These are phyloP conservation scores for Eimeria zaria DNA, from an alignment of 169 alveolate species.

Conservation along the genomic window DNA sequence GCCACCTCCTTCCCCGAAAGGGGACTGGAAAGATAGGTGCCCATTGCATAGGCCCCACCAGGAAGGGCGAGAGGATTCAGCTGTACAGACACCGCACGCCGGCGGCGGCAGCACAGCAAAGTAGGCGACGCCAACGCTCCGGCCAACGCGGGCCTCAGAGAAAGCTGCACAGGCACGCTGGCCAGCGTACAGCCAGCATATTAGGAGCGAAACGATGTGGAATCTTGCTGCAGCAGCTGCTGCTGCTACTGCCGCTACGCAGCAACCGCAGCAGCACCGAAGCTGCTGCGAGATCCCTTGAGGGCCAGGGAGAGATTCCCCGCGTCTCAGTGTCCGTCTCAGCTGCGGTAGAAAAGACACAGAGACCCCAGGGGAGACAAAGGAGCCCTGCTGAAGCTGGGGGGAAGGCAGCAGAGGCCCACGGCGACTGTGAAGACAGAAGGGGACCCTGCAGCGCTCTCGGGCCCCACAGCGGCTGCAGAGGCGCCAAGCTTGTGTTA, in stretches of 20 bases:
- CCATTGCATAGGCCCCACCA: constrained; percentile 76
- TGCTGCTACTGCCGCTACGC: neutral
- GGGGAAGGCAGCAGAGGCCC: neutral
- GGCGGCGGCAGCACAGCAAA: constrained; percentile 52
- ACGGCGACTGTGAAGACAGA: neutral
- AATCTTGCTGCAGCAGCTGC: neutral
- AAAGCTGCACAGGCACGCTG: neutral
- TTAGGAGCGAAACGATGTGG: neutral
- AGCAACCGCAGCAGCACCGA: neutral
- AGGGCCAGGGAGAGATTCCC: neutral
- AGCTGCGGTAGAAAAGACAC: neutral
- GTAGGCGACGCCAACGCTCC: neutral
- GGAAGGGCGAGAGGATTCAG: neutral
- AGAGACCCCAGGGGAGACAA: neutral
- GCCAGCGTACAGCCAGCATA: constrained; percentile 29
- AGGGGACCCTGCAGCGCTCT: neutral
- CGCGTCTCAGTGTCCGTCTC: neutral
- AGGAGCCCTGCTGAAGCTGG: neutral
- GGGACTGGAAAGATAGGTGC: constrained; percentile 80
- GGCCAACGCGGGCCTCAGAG: neutral
- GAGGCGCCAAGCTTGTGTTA: neutral
- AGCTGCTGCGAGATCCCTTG: neutral
- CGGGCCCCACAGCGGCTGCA: constrained; percentile 14
- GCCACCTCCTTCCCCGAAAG: constrained; percentile 70
- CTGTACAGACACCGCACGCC: constrained; percentile 46